These are phyloP conservation scores for Phytophthora tubulina DNA, from an alignment of 352 stramenopile genomes.

Conservation along the genomic window DNA sequence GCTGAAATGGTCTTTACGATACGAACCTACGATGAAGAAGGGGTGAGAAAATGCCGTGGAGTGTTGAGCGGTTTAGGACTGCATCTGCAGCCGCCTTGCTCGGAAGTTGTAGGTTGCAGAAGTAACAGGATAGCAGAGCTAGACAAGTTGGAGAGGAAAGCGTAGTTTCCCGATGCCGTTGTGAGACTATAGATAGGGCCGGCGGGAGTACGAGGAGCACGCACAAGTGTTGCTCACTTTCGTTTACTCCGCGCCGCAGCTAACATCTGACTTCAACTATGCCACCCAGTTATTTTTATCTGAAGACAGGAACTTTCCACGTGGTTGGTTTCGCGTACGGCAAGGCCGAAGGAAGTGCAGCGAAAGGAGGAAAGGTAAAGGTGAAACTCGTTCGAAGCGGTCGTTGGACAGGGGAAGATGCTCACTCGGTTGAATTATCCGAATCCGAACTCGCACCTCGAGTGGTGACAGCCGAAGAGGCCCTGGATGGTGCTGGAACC, in stretches of 20 bases:
- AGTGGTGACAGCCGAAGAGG: slow-evolving; percentile 4
- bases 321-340: slow-evolving; percentile 20
- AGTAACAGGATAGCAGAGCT: not conserved
- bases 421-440: not conserved
- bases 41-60: too few relatives aligned
- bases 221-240: not conserved
- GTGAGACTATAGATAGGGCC: slow-evolving; percentile 3
- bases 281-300: slow-evolving; percentile 13
- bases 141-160: not conserved
- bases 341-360: not conserved
- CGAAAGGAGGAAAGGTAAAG: slow-evolving; percentile 3
- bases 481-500: slow-evolving; percentile 17
- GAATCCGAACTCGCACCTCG: not conserved
- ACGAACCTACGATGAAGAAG: too few relatives aligned
- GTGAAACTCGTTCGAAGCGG: slow-evolving; percentile 6
- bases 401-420: not conserved
- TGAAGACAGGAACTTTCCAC: not conserved
- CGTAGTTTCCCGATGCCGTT: slow-evolving; percentile 10
- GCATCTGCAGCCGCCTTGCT: not conserved
- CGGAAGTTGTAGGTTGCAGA: slow-evolving; percentile 11
- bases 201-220: not conserved
- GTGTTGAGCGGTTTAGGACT: too few relatives aligned
- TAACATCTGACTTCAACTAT: not conserved
- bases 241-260: not conserved
- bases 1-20: too few relatives aligned